Evolutionary conservation across 331 rosid genomes (phyloP), one percentile per base, ranked within the genome.

Genomic region (Quercus lobata): DNA sequence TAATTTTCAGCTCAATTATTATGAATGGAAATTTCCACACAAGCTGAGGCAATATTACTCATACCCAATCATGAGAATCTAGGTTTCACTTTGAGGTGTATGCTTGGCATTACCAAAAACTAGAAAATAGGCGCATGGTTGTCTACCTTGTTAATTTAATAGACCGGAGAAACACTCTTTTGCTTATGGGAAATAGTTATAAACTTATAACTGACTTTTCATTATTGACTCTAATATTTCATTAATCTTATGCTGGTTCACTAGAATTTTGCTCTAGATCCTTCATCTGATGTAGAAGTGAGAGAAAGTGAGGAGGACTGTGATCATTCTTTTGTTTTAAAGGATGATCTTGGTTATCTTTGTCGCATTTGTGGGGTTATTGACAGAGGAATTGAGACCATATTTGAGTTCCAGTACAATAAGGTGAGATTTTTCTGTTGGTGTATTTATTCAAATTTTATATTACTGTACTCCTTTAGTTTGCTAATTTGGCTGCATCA

Each of bases 291-390:
- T 41, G 91, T 85, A 77, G 86, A 81, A 80, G 79, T 0, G 24
- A 76, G 74, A 66, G 82, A 89, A 68, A 89, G 71, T 22, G 86
- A 37, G 69, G 86, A 75, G 25, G 89, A 83, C 84, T 96, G 99
- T 68, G 97, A 96, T 81, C 99, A 96, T 84, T 91, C 96, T 84
- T 96, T 84, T 79, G 85, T 96, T 84, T 86, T 96, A 62, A 96
- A 91, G 85, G 99, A 96, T 68, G 99, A 96, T 83, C 76, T 93
- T 83, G 99, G 99, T 46, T 89, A 89, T 76, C 98, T 93, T 82
- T 96, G 98, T 53, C 98, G 98, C 1, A 84, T 93, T 72, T 96
- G 99, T 77, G 98, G 99, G 78, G 84, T 91, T 69, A 89, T 96
- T 49, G 94, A 84, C 84, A 83, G 83, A 79, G 87, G 86, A 58